Conservation (phyloP, 192 early-diverging fungal genomes). For the Coemansia sp. region DNA sequence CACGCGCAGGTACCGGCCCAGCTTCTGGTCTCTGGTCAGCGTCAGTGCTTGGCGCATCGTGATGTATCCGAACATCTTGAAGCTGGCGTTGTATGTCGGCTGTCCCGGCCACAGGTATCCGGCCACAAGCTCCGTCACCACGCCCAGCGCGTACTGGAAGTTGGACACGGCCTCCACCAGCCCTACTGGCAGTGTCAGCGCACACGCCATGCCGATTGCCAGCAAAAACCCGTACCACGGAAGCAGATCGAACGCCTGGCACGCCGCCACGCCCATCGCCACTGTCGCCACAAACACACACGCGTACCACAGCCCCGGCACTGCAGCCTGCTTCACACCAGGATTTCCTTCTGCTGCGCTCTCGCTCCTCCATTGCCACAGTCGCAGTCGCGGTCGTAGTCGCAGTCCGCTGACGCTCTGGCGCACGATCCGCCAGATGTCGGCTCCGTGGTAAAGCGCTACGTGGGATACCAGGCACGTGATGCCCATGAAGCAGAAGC, state of each 20-base stretch:
- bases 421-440: conserved; percentile 57
- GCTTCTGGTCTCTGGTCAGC: conserved; percentile 65
- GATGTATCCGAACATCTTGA: conserved; percentile 81
- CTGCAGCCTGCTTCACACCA: conserved; percentile 30
- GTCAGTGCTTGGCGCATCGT: conserved; percentile 67
- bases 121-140: conserved; percentile 76
- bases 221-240: conserved; percentile 72
- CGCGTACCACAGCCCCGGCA: conserved; percentile 69
- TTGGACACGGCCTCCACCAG: conserved; percentile 76
- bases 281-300: conserved; percentile 25
- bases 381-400: conserved; percentile 56
- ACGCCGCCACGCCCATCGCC: conserved; percentile 33
- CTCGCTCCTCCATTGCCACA: background rate
- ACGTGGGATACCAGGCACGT: conserved; percentile 67
- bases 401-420: conserved; percentile 37
- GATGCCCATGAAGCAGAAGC: conserved; percentile 62
- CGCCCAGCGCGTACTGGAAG: conserved; percentile 69
- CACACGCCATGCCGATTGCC: conserved; percentile 53
- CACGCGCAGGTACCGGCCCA: conserved; percentile 71
- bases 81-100: conserved; percentile 73
- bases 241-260: conserved; percentile 30
- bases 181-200: conserved; percentile 75
- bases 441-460: conserved; percentile 61
- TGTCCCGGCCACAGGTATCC: conserved; percentile 75
- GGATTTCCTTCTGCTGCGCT: background rate